Base-by-base conservation (phyloP, 2,329 filamentous ascomycete genomes). In the Neocucurbitaria cava region DNA sequence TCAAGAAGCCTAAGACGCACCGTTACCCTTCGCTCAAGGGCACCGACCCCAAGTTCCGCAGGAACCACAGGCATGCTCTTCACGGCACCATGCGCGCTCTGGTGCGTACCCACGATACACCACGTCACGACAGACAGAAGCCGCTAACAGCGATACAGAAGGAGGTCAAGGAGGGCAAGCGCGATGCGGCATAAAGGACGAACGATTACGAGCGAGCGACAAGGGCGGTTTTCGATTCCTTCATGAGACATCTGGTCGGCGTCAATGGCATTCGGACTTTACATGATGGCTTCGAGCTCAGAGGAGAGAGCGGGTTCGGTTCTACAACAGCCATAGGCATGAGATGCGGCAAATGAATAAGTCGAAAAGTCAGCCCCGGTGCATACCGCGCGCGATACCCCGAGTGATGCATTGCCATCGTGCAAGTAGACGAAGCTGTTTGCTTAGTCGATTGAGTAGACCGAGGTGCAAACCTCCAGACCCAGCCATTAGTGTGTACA, bases 1-100 rank as follows among this genome's bases (percentile, higher is more conserved):
- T 99, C 88, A 98, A 98, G 90, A 98, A 97, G 90, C 95, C 95
- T 69, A 97, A 96, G 89, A 98, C 95, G 79, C 88, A 93, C 83
- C 88, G 95, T 86, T 99, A 99, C 86, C 95, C 95, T 69, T 98
- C 94, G 74, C 89, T 99, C 77, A 97, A 97, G 81, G 95, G 95
- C 76, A 95, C 92, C 81, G 95, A 99, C 85, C 93, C 95, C 80
- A 99, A 99, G 89, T 99, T 99, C 88, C 90, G 95, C 82, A 90
- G 95, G 84, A 99, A 99, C 88, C 95, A 99, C 87, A 92, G 92
- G 86, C 94, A 99, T 88, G 95, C 95, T 82, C 92, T 98, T 67
- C 95, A 98, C 87, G 95, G 95, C 81, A 99, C 93, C 80, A 92
- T 91, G 87, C 96, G 91, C 86, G 95, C 95, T 79, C 84, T 99